These are phyloP conservation scores for Dendrobium catenatum DNA, from an alignment of 106 monocot genomes.

Conservation along the genomic window DNA sequence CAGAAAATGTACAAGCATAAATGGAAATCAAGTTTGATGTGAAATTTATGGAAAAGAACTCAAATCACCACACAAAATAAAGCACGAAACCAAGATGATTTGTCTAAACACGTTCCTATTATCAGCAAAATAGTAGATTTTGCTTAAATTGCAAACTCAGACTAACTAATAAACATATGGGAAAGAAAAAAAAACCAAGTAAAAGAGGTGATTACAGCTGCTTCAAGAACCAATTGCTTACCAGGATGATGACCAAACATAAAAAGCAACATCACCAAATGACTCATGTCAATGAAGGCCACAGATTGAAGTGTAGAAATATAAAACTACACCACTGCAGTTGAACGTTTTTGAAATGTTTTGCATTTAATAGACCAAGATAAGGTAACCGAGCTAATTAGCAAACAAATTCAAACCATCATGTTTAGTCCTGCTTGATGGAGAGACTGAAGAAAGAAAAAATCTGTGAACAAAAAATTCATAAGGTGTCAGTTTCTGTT, in stretches of 20 bases:
- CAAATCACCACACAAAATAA: background rate
- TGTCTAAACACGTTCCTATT: background rate
- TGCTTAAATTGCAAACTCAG: background rate
- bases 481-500: no score
- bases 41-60: background rate
- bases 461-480: no score
- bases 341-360: background rate
- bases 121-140: background rate
- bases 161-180: background rate
- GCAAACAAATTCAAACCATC: no score
- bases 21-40: background rate
- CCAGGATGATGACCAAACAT: background rate
- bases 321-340: background rate
- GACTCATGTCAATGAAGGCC: background rate
- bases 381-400: no score
- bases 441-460: no score
- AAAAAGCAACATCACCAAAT: background rate
- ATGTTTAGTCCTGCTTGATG: no score
- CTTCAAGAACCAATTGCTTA: background rate
- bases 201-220: background rate
- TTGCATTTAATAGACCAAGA: background rate
- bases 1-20: no score
- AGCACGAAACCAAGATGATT: background rate
- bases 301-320: background rate
- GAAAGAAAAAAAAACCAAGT: background rate